Conservation (phyloP, 176 grass and related monocot genomes). For the Oryza glumipatula region DNA sequence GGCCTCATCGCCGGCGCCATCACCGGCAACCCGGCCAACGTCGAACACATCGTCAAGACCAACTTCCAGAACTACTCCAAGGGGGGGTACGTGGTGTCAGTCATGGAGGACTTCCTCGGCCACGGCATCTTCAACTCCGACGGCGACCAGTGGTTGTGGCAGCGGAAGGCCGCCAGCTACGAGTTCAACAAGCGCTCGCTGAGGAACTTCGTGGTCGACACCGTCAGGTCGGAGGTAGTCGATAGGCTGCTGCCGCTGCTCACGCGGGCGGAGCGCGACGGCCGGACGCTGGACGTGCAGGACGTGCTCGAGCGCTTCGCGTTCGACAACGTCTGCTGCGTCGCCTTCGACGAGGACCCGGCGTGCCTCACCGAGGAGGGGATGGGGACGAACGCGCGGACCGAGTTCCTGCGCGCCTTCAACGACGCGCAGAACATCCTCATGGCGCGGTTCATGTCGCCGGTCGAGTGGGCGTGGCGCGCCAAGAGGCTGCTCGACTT, state of each 20-base stretch:
- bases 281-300: conserved; percentile 51
- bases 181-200: conserved; percentile 70
- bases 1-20: conserved; percentile 44
- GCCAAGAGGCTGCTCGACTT: conserved; percentile 58
- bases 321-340: conserved; percentile 69
- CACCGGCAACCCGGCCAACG: conserved; percentile 60
- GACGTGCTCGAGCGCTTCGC: conserved; percentile 72
- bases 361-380: conserved; percentile 46
- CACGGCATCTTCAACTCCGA: conserved; percentile 79
- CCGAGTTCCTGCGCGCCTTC: conserved; percentile 55
- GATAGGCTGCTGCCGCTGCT: conserved; percentile 59
- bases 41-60: conserved; percentile 64
- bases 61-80: conserved; percentile 70
- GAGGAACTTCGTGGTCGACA: conserved; percentile 38
- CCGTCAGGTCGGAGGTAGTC: conserved; percentile 44
- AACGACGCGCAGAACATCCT: conserved; percentile 43
- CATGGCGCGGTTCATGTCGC: conserved; percentile 52
- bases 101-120: conserved; percentile 71
- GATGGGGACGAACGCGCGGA: neutral
- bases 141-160: conserved; percentile 62
- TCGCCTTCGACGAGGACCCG: conserved; percentile 68
- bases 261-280: neutral
- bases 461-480: conserved; percentile 50
- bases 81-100: conserved; percentile 31
- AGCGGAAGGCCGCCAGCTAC: conserved; percentile 67